A percentile compares a stretch with the other conserved stretches of the same genome.
phyloP scores from a whole-genome alignment of 768 basidiomycete species.

The Tylopilus balloui region DNA sequence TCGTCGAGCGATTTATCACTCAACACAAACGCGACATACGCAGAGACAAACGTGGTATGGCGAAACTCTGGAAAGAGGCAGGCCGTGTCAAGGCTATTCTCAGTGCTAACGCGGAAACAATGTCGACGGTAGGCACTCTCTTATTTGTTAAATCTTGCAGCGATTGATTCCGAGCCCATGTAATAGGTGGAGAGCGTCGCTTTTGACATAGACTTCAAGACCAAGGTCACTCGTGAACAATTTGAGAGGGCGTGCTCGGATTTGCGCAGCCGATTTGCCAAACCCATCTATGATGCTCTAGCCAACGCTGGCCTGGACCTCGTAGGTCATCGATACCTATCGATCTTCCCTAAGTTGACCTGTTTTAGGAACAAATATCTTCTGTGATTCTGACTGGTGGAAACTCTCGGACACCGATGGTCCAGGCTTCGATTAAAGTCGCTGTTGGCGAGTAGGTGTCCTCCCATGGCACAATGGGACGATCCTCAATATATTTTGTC shows the following conservation, averaged over 20 bases:
- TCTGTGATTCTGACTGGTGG: conserved; percentile 95
- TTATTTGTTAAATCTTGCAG: not conserved
- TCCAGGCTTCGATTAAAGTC: conserved; percentile 74
- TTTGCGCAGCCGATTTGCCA: conserved; percentile 54
- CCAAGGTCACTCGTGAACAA: conserved; percentile 68
- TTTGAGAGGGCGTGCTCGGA: conserved; percentile 76
- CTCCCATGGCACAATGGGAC: not conserved
- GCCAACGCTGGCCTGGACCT: conserved; percentile 59
- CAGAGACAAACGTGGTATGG: conserved; percentile 78
- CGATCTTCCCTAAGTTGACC: not conserved
- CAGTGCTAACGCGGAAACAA: conserved; percentile 85
- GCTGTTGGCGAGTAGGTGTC: conserved; percentile 71
- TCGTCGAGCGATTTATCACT: conserved; percentile 68
- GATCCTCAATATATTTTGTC: not conserved
- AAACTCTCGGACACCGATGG: conserved; percentile 84
- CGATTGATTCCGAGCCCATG: not conserved
- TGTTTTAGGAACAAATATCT: conserved; percentile 64
- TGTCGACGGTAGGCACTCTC: conserved; percentile 53
- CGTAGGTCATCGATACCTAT: conserved; percentile 36
- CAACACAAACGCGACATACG: conserved; percentile 67
- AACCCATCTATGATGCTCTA: conserved; percentile 74
- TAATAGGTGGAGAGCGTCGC: conserved; percentile 78
- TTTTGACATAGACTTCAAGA: conserved; percentile 86
- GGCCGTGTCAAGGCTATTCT: conserved; percentile 85
- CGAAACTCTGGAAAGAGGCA: conserved; percentile 93